Percentiles rank a stretch among this genome's conserved stretches.
These are phyloP conservation scores for Salpingoeca rosetta DNA, from an alignment of 78 protist species.

Conservation along the genomic window DNA sequence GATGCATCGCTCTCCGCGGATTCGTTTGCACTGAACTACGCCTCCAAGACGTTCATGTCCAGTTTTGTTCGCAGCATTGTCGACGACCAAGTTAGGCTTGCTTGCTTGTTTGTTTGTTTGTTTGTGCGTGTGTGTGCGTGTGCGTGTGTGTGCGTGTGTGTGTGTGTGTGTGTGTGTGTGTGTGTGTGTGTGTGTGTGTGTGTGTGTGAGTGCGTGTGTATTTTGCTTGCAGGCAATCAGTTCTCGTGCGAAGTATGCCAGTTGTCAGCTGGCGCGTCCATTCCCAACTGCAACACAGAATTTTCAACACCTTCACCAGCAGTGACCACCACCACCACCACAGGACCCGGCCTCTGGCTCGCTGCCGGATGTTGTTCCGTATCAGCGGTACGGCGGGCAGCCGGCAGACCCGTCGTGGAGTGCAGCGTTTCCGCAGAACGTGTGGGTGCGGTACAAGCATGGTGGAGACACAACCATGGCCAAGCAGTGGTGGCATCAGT, in stretches of 20 bases:
- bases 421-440: constrained; percentile 1
- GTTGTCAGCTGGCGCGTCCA: too few species aligned
- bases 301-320: background rate
- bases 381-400: constrained; percentile 6
- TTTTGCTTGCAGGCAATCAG: too few species aligned
- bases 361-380: constrained; percentile 43
- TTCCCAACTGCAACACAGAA: too few species aligned
- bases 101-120: background rate
- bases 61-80: background rate
- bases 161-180: too few species aligned
- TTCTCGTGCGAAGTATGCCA: too few species aligned
- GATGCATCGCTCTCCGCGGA: background rate
- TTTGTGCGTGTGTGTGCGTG: too few species aligned
- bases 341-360: constrained; percentile 8
- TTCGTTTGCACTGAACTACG: constrained; percentile 24
- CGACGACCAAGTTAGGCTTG: background rate
- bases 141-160: too few species aligned
- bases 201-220: too few species aligned
- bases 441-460: background rate
- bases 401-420: constrained; percentile 43
- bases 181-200: too few species aligned
- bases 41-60: background rate
- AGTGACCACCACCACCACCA: background rate
- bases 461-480: background rate
- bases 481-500: background rate